Base-by-base conservation (phyloP, 2,329 filamentous ascomycete genomes). In the Fusarium succisae region DNA sequence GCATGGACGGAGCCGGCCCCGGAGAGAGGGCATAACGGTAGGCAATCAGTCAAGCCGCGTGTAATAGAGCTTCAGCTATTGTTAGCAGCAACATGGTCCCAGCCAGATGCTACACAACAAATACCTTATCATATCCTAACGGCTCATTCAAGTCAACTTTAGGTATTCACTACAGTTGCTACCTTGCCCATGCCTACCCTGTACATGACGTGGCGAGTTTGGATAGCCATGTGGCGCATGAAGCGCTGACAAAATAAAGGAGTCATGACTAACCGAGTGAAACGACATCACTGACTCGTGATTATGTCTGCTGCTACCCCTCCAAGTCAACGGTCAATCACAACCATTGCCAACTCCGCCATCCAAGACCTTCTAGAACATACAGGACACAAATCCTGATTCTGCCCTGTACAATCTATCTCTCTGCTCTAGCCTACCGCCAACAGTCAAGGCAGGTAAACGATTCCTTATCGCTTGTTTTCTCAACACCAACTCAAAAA, bases 291-390 rank as follows among this genome's bases (percentile, higher is more conserved):
- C n/a, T 45, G 47, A n/a, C 8, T 45, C 35, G 18, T 28, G 53
- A 70, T 70, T 75, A 45, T 75, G 57, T 73, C 72, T 17, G 9
- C 7, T 15, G 12, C 32, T 65, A 69, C 76, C 76, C 76, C 76
- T 78, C 73, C 61, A 75, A 69, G 30, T 48, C 45, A 35, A 51
- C 38, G 59, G 37, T 56, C 45, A 41, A 54, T 47, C 63, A 30
- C 24, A 38, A 44, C 17, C 28, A 43, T 68, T 50, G 65, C 61
- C 67, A 66, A 72, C 71, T 75, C 74, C 75, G 73, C 73, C 69
- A 76, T 69, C 67, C 57, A 51, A 63, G 56, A 76, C 71, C 76
- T 78, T 78, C 76, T 76, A 76, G 76, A 78, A 78, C 55, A 75
- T 73, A 57, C 32, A 38, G 43, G 43, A 51, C 74, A 39, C 64